These are phyloP conservation scores for Metarhizium anisopliae DNA, from an alignment of 2,329 filamentous ascomycete genomes.

Conservation along the genomic window DNA sequence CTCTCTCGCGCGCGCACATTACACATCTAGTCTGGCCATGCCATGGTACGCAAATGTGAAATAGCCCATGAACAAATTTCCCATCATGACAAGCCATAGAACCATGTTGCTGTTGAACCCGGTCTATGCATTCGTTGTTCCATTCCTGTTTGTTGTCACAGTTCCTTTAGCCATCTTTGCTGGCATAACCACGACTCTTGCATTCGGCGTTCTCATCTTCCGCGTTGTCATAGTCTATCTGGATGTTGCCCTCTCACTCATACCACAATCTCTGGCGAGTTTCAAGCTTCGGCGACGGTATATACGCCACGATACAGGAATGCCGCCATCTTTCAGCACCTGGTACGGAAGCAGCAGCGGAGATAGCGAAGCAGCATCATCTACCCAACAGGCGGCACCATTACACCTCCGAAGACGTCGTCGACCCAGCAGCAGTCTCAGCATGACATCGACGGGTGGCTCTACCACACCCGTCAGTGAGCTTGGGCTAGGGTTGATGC, in stretches of 20 bases:
- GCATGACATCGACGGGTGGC: conserved; percentile 21
- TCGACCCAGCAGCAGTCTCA: conserved; percentile 25
- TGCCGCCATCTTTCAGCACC: conserved; percentile 9
- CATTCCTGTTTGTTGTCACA: conserved; percentile 53
- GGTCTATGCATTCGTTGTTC: conserved; percentile 47
- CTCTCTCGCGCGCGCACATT: background rate
- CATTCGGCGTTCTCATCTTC: conserved; percentile 51
- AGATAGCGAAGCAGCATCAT: conserved; percentile 8
- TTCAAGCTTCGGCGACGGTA: conserved; percentile 22
- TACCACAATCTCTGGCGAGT: conserved; percentile 45
- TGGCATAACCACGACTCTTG: conserved; percentile 52
- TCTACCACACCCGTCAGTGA: conserved; percentile 25
- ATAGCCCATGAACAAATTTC: background rate
- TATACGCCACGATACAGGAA: background rate
- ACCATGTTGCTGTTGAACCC: conserved; percentile 46
- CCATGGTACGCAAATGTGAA: background rate
- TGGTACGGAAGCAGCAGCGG: conserved; percentile 11
- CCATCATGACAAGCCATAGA: background rate
- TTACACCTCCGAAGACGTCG: conserved; percentile 19
- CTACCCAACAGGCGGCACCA: conserved; percentile 6
- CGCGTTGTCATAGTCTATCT: conserved; percentile 54
- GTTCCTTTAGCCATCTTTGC: conserved; percentile 56
- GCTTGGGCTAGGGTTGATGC: conserved; percentile 30
- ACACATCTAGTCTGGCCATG: background rate
- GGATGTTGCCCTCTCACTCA: conserved; percentile 49